Base-by-base conservation (phyloP, 202 grass and related monocot genomes). In the Dendrocalamus latiflorus region DNA sequence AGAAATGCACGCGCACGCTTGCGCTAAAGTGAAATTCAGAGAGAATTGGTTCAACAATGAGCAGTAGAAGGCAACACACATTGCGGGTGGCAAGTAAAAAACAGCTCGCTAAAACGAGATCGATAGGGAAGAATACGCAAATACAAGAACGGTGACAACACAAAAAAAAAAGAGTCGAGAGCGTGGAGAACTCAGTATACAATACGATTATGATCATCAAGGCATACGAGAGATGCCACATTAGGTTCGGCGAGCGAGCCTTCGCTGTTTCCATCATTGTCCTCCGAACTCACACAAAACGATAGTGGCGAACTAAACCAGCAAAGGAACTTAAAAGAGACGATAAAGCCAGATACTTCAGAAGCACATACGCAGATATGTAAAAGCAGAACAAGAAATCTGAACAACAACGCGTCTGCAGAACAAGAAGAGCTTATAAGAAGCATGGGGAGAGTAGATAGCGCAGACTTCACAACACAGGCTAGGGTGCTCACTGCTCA, bases 221-320 rank as follows among this genome's bases (percentile, higher is more conserved):
- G 76, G 87, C 77, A 89, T 53, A 9, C 30, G 34, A 43, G 9
- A 24, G 26, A 70, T 57, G 71, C 82, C 87, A 81, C 26, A 30
- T 76, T 89, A 80, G 53, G 82, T 81, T 89, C 87, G 76, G 81
- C 87, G 81, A 89, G 81, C 76, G 81, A 89, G 87, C 87, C 87
- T 48, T 89, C 53, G 53, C 64, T 76, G 59, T 89, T 85, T 81
- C 76, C 87, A 89, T 89, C 87, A 81, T 18, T 20, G 82, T 81
- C 13, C 87, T 85, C 76, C 76, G 25, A 75, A 33, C 13, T 1
- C 51, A 63, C 3, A 43, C 8, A 18, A 50, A 55, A 34, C 2
- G 11, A n/a, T 9, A 6, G 1, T 4, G 4, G 1, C 4, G 64
- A 81, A 57, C 28, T 18, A 61, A 79, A 58, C 4, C 58, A 22